A percentile compares a stretch with the other conserved stretches of the same genome.
These are phyloP conservation scores for Euphorbia tirucalli DNA, from an alignment of 345 rosid species.

Conservation along the genomic window DNA sequence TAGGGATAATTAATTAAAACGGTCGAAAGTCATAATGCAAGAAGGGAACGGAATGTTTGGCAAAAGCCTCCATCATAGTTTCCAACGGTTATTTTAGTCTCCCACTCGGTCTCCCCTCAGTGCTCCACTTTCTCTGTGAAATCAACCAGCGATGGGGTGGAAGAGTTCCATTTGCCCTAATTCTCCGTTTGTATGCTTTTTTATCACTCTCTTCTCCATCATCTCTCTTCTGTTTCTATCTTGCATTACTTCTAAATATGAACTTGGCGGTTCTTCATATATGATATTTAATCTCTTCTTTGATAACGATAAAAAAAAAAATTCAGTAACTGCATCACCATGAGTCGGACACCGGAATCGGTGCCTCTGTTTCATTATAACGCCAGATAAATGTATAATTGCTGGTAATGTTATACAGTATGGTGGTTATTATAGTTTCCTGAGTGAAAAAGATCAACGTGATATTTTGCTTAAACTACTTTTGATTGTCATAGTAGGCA, in stretches of 20 bases:
- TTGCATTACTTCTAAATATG: not conserved
- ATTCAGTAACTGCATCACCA: not conserved
- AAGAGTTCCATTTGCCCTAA: constrained; percentile 38
- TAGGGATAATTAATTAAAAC: too few species aligned
- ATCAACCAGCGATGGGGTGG: constrained; percentile 20
- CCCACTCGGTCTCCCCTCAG: too few species aligned
- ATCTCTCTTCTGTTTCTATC: not conserved
- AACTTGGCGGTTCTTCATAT: not conserved
- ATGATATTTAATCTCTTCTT: not conserved
- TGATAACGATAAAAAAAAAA: not conserved
- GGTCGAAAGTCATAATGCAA: too few species aligned
- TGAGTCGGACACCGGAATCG: not conserved
- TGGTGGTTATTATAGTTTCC: not conserved
- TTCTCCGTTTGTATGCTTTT: constrained; percentile 42
- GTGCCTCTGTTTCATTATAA: constrained; percentile 14
- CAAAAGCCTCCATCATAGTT: too few species aligned
- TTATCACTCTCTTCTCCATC: not conserved
- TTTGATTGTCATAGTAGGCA: not conserved
- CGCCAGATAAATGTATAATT: not conserved
- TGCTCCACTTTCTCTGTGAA: not conserved
- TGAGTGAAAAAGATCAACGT: not conserved
- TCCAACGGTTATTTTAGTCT: too few species aligned
- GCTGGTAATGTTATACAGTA: not conserved
- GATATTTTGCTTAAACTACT: not conserved
- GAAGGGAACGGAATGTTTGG: too few species aligned